phyloP scores from a whole-genome alignment of 192 early-diverging fungal genomes.

The Coemansia guatemalensis region DNA sequence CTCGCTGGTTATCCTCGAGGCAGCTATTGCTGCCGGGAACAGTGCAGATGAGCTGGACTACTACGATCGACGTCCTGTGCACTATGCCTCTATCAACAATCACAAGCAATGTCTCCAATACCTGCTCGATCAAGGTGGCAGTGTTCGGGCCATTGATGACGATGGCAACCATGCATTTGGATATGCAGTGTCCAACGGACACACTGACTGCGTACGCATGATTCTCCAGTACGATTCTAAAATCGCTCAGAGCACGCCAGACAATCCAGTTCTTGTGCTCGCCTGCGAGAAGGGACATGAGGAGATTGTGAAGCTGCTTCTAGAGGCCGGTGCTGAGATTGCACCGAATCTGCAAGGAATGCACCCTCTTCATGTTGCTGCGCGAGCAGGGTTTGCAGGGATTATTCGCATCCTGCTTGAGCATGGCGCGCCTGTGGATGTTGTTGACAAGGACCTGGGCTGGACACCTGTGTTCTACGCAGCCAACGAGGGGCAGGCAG shows the following conservation, averaged over 20 bases:
- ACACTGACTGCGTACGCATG: slow-evolving; percentile 70
- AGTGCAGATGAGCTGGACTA: slow-evolving; percentile 70
- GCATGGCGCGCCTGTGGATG: slow-evolving; percentile 73
- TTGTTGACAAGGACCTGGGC: slow-evolving; percentile 83
- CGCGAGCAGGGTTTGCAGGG: slow-evolving; percentile 75
- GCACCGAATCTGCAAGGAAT: slow-evolving; percentile 76
- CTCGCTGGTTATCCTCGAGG: slow-evolving; percentile 66
- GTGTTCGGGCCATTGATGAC: slow-evolving; percentile 69
- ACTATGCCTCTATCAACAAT: slow-evolving; percentile 95
- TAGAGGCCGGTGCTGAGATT: slow-evolving; percentile 74
- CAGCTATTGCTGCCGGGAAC: slow-evolving; percentile 45
- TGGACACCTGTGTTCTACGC: slow-evolving; percentile 99
- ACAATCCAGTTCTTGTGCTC: slow-evolving; percentile 73
- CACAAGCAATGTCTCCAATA: slow-evolving; percentile 66
- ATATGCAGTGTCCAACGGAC: slow-evolving; percentile 83
- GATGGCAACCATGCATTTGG: slow-evolving; percentile 88
- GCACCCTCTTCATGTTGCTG: slow-evolving; percentile 86
- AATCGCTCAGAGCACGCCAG: slow-evolving; percentile 43
- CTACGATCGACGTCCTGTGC: slow-evolving; percentile 85
- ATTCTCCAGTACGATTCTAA: slow-evolving; percentile 70
- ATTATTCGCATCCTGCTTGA: slow-evolving; percentile 73
- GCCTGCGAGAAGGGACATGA: slow-evolving; percentile 91
- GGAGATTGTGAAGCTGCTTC: slow-evolving; percentile 80
- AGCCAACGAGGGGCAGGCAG: slow-evolving; percentile 83
- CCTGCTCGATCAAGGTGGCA: slow-evolving; percentile 55